Percentiles rank a stretch among this genome's conserved stretches.
Conservation (phyloP, 352 stramenopile species). For the Phytophthora pistaciae region DNA sequence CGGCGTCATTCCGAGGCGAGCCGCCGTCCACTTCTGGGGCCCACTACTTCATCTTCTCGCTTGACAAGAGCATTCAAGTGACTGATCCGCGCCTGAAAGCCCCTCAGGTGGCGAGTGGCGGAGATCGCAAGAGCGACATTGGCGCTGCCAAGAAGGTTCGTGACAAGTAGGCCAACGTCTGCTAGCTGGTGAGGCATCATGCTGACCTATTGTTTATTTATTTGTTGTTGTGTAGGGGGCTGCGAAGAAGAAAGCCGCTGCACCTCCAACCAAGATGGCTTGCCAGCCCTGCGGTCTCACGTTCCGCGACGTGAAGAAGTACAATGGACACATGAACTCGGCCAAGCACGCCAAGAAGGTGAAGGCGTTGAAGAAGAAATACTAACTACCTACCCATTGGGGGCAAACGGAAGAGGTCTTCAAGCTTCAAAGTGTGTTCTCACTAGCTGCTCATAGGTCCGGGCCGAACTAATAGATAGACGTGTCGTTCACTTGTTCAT, state of each 20-base stretch:
- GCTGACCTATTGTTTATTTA: background rate
- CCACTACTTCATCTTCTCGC: constrained; percentile 73
- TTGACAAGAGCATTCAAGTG: constrained; percentile 45
- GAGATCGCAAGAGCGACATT: background rate
- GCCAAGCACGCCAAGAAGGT: constrained; percentile 82
- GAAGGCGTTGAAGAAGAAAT: constrained; percentile 66
- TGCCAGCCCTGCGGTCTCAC: constrained; percentile 66
- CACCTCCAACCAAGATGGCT: constrained; percentile 32
- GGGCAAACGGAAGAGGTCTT: background rate
- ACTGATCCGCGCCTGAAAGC: constrained; percentile 37
- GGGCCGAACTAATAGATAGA: constrained; percentile 7
- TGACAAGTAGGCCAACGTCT: background rate
- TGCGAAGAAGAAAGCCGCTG: constrained; percentile 25
- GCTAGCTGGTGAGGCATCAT: background rate
- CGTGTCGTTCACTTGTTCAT: background rate
- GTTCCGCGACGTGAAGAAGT: constrained; percentile 82
- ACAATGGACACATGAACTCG: constrained; percentile 90
- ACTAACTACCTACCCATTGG: constrained; percentile 7
- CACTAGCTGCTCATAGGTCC: background rate
- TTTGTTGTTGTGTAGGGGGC: background rate
- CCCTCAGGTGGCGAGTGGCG: background rate
- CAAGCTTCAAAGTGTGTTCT: background rate
- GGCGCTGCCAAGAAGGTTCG: constrained; percentile 28
- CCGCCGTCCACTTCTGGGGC: constrained; percentile 76
- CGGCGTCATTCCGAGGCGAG: constrained; percentile 76